Conservation (phyloP, 176 grass and related monocot species). For the Carex littledalei region DNA sequence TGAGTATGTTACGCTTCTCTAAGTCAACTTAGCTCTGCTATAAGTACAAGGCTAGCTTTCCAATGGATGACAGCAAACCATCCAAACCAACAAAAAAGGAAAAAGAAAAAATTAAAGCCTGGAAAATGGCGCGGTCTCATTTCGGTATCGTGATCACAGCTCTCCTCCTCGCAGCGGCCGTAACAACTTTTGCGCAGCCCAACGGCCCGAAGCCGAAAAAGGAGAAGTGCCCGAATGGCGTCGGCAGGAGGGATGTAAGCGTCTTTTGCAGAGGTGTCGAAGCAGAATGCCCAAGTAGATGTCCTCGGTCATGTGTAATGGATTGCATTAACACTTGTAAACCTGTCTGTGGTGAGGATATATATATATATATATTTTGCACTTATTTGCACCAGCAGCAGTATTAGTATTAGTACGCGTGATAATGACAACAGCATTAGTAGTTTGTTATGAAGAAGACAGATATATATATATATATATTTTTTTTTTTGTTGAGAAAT, state of each 20-base stretch:
- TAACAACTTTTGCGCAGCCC: neutral
- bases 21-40: neutral
- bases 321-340: neutral
- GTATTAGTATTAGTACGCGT: no score
- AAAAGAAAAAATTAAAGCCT: no score
- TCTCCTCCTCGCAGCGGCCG: neutral
- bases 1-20: neutral
- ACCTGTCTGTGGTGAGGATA: neutral
- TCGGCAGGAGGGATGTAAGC: neutral
- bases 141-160: neutral
- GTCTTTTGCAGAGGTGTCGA: neutral
- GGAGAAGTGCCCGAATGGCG: neutral
- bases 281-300: neutral
- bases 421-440: neutral
- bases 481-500: no score
- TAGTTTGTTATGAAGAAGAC: neutral
- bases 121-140: neutral
- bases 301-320: neutral
- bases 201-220: neutral
- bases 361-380: neutral
- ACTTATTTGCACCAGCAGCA: neutral
- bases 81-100: neutral
- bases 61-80: neutral
- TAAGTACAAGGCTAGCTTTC: neutral
- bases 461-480: no score